Conservation (phyloP, 148 eudicot genomes). For the Rhododendron ferrugineum region DNA sequence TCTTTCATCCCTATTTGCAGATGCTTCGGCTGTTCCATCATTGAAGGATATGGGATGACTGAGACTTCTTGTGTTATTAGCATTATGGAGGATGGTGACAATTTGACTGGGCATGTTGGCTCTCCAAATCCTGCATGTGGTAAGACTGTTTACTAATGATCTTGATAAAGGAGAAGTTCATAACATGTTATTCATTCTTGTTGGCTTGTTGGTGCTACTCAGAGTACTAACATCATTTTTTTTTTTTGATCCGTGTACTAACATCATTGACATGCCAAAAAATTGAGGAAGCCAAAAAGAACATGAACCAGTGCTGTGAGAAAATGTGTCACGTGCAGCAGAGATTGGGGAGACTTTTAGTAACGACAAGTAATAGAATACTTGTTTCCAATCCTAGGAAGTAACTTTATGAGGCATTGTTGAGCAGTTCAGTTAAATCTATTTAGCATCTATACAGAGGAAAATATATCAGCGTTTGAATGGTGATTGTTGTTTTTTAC, state of each 20-base stretch:
- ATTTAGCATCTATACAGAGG: not conserved
- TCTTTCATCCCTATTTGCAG: conserved; percentile 20
- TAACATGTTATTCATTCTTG: not conserved
- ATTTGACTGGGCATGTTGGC: conserved; percentile 81
- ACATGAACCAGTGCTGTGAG: not conserved
- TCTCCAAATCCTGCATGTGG: conserved; percentile 92
- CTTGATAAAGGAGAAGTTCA: not conserved
- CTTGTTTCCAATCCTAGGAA: not conserved
- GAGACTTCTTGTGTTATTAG: conserved; percentile 82
- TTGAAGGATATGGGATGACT: conserved; percentile 97
- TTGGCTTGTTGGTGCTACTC: not conserved
- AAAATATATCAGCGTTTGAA: not conserved
- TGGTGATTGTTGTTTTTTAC: not conserved
- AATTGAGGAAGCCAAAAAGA: not conserved
- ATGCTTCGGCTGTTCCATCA: conserved; percentile 71
- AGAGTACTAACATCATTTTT: not conserved
- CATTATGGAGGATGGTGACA: conserved; percentile 61
- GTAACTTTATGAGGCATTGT: not conserved
- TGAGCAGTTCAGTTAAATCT: not conserved
- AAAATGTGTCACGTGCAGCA: not conserved
- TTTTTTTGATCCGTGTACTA: too few relatives aligned
- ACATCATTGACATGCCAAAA: not conserved
- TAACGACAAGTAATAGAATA: not conserved
- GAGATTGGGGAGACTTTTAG: not conserved
- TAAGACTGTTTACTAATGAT: conserved; percentile 25